These are phyloP conservation scores for Cordyceps cicadae DNA, from an alignment of 2,329 filamentous ascomycete genomes.

Conservation along the genomic window DNA sequence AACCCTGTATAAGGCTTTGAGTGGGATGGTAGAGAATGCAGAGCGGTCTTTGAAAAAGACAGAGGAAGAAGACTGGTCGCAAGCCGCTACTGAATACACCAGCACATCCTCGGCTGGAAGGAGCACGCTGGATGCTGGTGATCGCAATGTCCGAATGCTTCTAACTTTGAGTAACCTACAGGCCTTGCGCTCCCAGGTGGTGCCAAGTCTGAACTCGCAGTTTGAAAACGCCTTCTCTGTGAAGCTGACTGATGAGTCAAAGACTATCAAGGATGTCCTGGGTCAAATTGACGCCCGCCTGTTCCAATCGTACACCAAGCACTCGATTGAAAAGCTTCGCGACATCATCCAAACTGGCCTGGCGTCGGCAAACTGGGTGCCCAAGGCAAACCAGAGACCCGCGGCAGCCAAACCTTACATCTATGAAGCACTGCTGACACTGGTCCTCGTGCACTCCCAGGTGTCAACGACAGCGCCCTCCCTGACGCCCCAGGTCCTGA, in stretches of 20 bases:
- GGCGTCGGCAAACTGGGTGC: conserved; percentile 61
- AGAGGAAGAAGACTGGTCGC: conserved; percentile 56
- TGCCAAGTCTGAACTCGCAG: conserved; percentile 80
- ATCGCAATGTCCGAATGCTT: conserved; percentile 81
- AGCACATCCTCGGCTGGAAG: conserved; percentile 31
- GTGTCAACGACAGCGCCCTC: conserved; percentile 70
- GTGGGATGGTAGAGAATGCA: conserved; percentile 94
- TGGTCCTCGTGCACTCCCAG: conserved; percentile 89
- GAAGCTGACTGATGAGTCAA: conserved; percentile 86
- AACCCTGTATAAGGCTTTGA: conserved; percentile 86
- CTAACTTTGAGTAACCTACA: conserved; percentile 90
- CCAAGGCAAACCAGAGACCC: conserved; percentile 49
- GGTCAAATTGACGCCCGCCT: conserved; percentile 83
- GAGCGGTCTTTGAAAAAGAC: conserved; percentile 62
- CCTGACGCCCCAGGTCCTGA: conserved; percentile 73
- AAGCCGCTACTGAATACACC: neutral
- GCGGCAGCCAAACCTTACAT: conserved; percentile 78
- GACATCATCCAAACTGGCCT: conserved; percentile 68
- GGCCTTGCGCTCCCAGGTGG: conserved; percentile 68
- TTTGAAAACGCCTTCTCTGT: conserved; percentile 94
- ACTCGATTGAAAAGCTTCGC: conserved; percentile 60
- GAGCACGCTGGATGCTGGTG: conserved; percentile 45
- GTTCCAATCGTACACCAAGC: conserved; percentile 85
- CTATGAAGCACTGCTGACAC: conserved; percentile 72
- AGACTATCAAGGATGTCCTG: conserved; percentile 84